Conservation (phyloP, 176 grass and related monocot genomes). For the Panicum miliaceum region DNA sequence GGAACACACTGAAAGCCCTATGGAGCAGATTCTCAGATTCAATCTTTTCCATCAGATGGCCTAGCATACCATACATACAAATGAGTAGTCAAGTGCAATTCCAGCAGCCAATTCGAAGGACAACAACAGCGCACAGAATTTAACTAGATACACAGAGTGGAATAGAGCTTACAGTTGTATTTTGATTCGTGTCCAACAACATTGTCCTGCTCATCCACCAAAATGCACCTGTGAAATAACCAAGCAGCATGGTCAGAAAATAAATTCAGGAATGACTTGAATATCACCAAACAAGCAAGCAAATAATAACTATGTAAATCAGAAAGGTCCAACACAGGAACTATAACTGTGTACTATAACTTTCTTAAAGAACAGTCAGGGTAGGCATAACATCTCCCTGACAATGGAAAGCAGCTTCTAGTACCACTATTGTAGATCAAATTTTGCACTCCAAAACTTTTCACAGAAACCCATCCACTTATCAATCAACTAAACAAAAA, state of each 20-base stretch:
- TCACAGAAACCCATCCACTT: neutral
- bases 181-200: slow-evolving; percentile 93
- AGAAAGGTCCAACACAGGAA: neutral
- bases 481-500: neutral
- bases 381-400: neutral
- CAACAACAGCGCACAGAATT: neutral
- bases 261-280: slow-evolving; percentile 11
- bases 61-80: slow-evolving; percentile 48
- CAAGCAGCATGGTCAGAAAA: slow-evolving; percentile 12
- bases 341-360: neutral
- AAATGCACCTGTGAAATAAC: slow-evolving; percentile 76
- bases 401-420: neutral
- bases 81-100: slow-evolving; percentile 10
- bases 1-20: slow-evolving; percentile 95
- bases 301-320: neutral
- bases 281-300: neutral
- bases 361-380: neutral
- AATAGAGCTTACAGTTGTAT: slow-evolving; percentile 81
- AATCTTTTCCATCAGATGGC: slow-evolving; percentile 98
- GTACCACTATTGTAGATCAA: neutral
- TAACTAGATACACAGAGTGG: neutral
- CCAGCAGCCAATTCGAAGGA: neutral
- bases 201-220: slow-evolving; percentile 95
- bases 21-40: slow-evolving; percentile 87
- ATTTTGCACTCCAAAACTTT: neutral